Evolutionary conservation across 768 basidiomycete species (phyloP), one percentile per base, ranked within the genome.

Genomic region (Kwoniella shandongensis): DNA sequence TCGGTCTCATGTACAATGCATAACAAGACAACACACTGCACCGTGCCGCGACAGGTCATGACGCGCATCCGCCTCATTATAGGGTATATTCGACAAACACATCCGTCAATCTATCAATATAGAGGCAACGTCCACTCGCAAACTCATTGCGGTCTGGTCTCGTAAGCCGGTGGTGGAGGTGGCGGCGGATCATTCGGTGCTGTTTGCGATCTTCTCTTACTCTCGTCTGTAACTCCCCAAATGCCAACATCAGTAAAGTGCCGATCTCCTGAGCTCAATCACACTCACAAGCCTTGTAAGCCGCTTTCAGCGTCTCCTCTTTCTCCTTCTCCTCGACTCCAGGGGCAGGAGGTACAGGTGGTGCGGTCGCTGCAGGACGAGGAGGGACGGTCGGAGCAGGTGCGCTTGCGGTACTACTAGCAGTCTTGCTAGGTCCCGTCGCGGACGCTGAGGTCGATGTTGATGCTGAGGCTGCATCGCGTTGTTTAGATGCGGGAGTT

Each of bases 401-500:
- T 22, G 22, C 22, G 8, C n/a, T 42, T n/a, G n/a, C n/a, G n/a
- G n/a, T n/a, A n/a, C n/a, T n/a, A n/a, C n/a, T n/a, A 26, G 39
- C 15, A 15, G 52, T 12, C 11, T 45, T 15, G 12, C 36, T 29
- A 13, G 29, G 17, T 1, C 45, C 22, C 15, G 29, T 11, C 23
- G 49, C 39, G 2, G 45, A 23, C 4, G 44, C 11, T 2, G 36
- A 27, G 1, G 47, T 4, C 3, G 11, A 17, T 15, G 51, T n/a
- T 15, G 40, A 20, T n/a, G 39, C 50, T 20, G 30, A 18, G 3
- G 36, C 57, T 1, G 65, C 69, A 38, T 76, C 72, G 5, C 74
- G 62, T 46, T 65, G 66, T 48, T 73, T 76, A 5, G 70, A 73
- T 3, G 72, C 65, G 10, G 71, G 61, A 10, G 74, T 76, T 15